phyloP scores from a whole-genome alignment of 495 filamentous ascomycete genomes.

The Rostrohypoxylon terebratum region DNA sequence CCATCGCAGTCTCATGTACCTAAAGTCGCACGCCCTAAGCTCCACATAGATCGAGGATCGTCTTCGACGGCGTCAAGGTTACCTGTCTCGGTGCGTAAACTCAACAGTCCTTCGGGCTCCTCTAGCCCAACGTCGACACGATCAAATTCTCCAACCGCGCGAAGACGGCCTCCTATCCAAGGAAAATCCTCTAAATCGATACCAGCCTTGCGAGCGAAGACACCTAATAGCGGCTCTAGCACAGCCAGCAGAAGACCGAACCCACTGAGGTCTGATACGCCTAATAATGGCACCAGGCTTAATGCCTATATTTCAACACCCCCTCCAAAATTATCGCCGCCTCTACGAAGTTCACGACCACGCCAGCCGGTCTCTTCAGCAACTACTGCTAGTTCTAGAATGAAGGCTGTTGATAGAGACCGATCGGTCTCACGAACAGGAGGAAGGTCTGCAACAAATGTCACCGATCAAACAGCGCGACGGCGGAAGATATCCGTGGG shows the following conservation, averaged over 20 bases:
- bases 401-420: constrained; percentile 61
- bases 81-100: constrained; percentile 58
- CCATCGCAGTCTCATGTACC: constrained; percentile 40
- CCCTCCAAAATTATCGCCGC: constrained; percentile 69
- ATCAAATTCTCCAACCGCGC: constrained; percentile 62
- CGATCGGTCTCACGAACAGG: constrained; percentile 54
- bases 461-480: constrained; percentile 51
- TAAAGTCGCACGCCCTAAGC: constrained; percentile 39
- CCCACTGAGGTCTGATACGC: constrained; percentile 44
- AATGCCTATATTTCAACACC: constrained; percentile 65
- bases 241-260: constrained; percentile 43
- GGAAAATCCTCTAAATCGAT: constrained; percentile 56
- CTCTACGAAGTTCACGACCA: constrained; percentile 83
- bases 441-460: constrained; percentile 49
- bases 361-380: constrained; percentile 82
- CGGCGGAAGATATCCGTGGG: constrained; percentile 67
- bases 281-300: constrained; percentile 58
- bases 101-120: constrained; percentile 55
- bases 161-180: constrained; percentile 52
- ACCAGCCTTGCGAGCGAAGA: constrained; percentile 53
- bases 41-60: constrained; percentile 49
- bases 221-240: constrained; percentile 52
- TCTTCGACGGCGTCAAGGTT: constrained; percentile 56
- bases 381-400: constrained; percentile 72
- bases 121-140: constrained; percentile 62